phyloP scores from a whole-genome alignment of 1,139 yeast genomes.

The Blastobotrys malaysiensis region DNA sequence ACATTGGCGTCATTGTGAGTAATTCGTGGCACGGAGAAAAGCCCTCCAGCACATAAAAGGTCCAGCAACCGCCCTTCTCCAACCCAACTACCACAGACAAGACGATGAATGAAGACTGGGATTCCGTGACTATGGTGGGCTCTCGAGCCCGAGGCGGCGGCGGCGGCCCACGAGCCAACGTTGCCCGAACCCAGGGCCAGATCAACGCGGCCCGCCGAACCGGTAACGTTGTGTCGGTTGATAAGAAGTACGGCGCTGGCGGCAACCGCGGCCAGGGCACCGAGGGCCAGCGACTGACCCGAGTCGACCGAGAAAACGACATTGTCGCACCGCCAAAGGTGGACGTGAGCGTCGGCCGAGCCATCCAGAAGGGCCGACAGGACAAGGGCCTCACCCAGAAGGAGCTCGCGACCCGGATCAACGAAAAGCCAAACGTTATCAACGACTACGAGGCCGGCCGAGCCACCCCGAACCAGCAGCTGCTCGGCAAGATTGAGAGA shows the following conservation, averaged over 20 bases:
- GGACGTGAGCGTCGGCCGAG: slow-evolving; percentile 78
- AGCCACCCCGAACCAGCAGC: slow-evolving; percentile 94
- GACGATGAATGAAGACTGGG: slow-evolving; percentile 63
- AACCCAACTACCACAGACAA: neutral
- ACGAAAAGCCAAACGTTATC: slow-evolving; percentile 92
- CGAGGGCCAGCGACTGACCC: slow-evolving; percentile 93
- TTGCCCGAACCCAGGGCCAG: slow-evolving; percentile 71
- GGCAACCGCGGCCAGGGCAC: slow-evolving; percentile 60
- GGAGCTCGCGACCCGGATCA: slow-evolving; percentile 90
- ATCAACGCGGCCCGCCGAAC: slow-evolving; percentile 91
- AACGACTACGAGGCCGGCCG: slow-evolving; percentile 97
- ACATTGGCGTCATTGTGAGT: neutral
- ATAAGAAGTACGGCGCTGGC: slow-evolving; percentile 81
- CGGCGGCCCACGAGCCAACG: slow-evolving; percentile 80
- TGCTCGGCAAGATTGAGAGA: slow-evolving; percentile 87
- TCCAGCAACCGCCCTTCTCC: neutral
- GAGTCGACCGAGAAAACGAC: slow-evolving; percentile 88
- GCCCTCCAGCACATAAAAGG: neutral
- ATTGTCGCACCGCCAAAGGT: slow-evolving; percentile 90
- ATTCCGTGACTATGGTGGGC: slow-evolving; percentile 81
- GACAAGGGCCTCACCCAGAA: slow-evolving; percentile 89
- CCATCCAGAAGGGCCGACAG: slow-evolving; percentile 79
- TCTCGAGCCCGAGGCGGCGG: slow-evolving; percentile 83
- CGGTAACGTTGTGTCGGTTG: slow-evolving; percentile 85
- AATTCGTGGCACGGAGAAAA: neutral